Evolutionary conservation across 2,329 filamentous ascomycete species (phyloP), one percentile per base, ranked within the genome.

Genomic region (Colletotrichum godetiae): DNA sequence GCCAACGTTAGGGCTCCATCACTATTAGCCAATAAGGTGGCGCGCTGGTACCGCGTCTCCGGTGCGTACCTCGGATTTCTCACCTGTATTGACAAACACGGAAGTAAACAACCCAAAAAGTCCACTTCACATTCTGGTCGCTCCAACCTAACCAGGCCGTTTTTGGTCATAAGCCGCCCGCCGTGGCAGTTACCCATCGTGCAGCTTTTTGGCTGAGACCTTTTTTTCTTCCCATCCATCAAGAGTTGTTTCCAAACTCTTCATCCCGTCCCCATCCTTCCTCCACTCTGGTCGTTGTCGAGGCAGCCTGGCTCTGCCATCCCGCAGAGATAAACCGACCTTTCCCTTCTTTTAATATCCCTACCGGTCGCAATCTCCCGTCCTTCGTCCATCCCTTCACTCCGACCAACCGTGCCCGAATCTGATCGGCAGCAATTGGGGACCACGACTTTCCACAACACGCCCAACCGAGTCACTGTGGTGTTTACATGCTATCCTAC

Each of bases 141-240:
- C 58, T 55, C 68, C 61, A 62, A 62, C 52, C 35, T 56, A 33
- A 68, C 24, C 46, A 73, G 59, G 61, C 58, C 72, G 67, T 58
- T 74, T 74, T 72, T 63, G 68, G 62, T 72, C 68, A 72, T 67
- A 58, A 67, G 57, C 68, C 53, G 63, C 72, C 68, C 57, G 42
- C 68, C 33, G 58, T 42, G 68, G 72, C 58, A 72, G 56, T 60
- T 19, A 74, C 72, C 68, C 68, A 74, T 35, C 61, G 67, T 56
- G 56, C 62, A 66, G 53, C 27, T 42, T 46, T 57, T 72, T 33
- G 68, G 68, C 42, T 53, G 57, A 62, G 61, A 46, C 67, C 57
- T 68, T 72, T 57, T n/a, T 49, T 67, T 63, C 57, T 56, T 59
- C 68, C 42, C 35, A 56, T 62, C 42, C 35, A 56, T 62, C 62